These are phyloP conservation scores for Zasmidium citrigriseum DNA, from an alignment of 2,329 filamentous ascomycete species.

Conservation along the genomic window DNA sequence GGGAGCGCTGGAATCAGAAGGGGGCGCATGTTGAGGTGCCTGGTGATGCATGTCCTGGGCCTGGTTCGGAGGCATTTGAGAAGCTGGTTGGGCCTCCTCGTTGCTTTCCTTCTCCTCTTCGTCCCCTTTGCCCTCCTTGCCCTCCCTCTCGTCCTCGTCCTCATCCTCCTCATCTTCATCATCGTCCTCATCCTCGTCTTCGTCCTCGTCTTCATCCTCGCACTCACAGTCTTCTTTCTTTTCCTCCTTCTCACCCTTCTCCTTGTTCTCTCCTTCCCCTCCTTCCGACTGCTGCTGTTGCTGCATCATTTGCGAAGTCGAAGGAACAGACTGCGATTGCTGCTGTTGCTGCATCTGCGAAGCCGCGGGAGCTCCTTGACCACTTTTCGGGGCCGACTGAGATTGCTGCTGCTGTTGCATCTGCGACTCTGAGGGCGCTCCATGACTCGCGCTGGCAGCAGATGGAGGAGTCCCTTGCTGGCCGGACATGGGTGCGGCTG, in stretches of 20 bases:
- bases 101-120: neutral
- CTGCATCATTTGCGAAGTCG: neutral
- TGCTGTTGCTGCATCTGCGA: neutral
- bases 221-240: too few relatives aligned
- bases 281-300: neutral
- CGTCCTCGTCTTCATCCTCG: neutral
- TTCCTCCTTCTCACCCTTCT: neutral
- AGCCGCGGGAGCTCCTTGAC: neutral
- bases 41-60: neutral
- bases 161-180: neutral
- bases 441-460: neutral
- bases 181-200: neutral
- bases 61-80: neutral
- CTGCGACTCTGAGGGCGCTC: neutral
- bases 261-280: neutral
- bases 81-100: neutral
- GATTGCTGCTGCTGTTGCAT: neutral
- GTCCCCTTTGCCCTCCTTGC: neutral
- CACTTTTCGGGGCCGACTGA: neutral
- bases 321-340: neutral
- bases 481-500: neutral
- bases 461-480: neutral
- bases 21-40: neutral
- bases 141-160: neutral
- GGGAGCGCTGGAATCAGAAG: too few relatives aligned